Evolutionary conservation across 768 basidiomycete species (phyloP).

Genomic region (Fibroporia radiculosa): DNA sequence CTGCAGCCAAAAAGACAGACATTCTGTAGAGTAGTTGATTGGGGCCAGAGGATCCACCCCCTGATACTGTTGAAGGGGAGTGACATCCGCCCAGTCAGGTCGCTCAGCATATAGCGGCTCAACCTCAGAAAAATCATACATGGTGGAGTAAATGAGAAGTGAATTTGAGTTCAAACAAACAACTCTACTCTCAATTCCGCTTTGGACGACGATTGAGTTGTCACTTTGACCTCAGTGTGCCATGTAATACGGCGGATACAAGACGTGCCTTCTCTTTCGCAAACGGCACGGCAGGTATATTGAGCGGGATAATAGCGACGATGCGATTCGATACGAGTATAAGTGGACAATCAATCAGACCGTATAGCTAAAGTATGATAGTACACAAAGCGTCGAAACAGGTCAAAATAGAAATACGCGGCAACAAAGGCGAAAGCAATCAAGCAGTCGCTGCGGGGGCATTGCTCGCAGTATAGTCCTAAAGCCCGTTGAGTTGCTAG

Average conservation of each 20-base stretch:
- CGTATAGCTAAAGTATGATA: conserved; percentile 2
- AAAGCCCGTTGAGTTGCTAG: background rate
- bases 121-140: conserved; percentile 12
- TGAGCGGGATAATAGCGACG: conserved; percentile 2
- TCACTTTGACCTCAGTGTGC: background rate
- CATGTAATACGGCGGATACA: background rate
- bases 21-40: conserved; percentile 86
- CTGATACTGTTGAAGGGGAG: conserved; percentile 78
- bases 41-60: conserved; percentile 73
- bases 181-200: no score
- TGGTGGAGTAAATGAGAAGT: conserved; percentile 2
- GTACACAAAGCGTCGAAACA: background rate
- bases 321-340: background rate
- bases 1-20: conserved; percentile 25
- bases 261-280: conserved; percentile 1
- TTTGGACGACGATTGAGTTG: background rate
- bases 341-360: conserved; percentile 2
- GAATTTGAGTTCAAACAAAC: background rate
- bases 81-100: conserved; percentile 74
- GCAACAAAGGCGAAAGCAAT: background rate
- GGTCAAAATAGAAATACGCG: background rate
- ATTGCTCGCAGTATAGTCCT: conserved; percentile 16
- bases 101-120: conserved; percentile 46
- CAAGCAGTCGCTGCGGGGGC: conserved; percentile 9
- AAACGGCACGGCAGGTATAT: conserved; percentile 1